Base-by-base conservation (phyloP, 108 stramenopile genomes). In the Skeletonema marinoi region DNA sequence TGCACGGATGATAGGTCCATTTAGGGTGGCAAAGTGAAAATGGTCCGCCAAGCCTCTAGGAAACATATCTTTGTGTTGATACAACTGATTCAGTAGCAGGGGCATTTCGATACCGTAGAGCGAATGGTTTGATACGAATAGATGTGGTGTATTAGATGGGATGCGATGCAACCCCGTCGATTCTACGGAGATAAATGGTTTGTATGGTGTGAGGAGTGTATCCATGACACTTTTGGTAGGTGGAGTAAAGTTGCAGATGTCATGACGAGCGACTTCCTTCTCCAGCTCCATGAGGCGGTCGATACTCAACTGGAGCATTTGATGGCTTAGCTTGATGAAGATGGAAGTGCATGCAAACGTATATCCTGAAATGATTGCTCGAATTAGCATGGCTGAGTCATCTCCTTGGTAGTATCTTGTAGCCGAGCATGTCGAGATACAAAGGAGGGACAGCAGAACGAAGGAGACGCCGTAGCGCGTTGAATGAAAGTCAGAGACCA, bases 31-130 rank as follows among this genome's bases (percentile, higher is more conserved):
- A 75, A 75, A 75, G 56, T 75, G 74, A 25, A 75, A 31, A 44
- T 75, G 74, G 60, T 75, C 74, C 0, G 74, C 74, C 17, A 75
- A 68, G 12, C 67, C 74, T 32, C 74, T 29, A 0, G 59, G 58
- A 33, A 69, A 75, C 0, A 68, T 5, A 13, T 35, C 54, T 25
- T 14, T 75, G 35, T 75, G 12, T 30, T 70, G 56, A 58, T 70
- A 75, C 12, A 75, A 21, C 19, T 51, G 4, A 58, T 75, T 68
- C 31, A 75, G 7, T 5, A 75, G 51, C 16, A 70, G 16, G 54
- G 68, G 68, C 74, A 75, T 75, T 33, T 75, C 74, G 2, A 75
- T 33, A 6, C 74, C 74, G 41, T 69, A 68, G 11, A 75, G 58
- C 0, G 54, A 59, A 60, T 75, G 74, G 68, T 75, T 75, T 10